Percentiles rank a stretch among this genome's conserved stretches.
Conservation (phyloP, 2,329 filamentous ascomycete genomes). For the Calonectria pauciramosa region DNA sequence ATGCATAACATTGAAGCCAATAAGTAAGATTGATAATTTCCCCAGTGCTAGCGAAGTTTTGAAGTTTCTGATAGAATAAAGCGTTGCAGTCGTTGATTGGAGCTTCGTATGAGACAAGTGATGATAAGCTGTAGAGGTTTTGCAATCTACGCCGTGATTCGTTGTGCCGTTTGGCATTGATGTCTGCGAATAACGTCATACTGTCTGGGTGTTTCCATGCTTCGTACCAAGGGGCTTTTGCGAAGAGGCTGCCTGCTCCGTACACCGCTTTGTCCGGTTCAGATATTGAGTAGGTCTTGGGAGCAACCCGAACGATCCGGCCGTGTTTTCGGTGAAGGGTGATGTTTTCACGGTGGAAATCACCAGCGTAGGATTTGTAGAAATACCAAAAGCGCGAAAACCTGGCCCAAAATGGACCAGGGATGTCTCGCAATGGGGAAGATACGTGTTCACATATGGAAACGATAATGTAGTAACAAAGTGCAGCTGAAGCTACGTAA, state of each 20-base stretch:
- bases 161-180: neutral
- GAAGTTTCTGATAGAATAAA: neutral
- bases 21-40: neutral
- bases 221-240: neutral
- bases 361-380: neutral
- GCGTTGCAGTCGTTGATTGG: neutral
- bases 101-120: neutral
- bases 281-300: neutral
- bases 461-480: neutral
- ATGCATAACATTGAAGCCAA: neutral
- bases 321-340: neutral
- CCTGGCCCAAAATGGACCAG: neutral
- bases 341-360: neutral
- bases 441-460: neutral
- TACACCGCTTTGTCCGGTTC: neutral
- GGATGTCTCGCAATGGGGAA: neutral
- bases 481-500: neutral
- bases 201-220: neutral
- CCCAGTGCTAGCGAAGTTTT: neutral
- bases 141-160: neutral
- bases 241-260: neutral
- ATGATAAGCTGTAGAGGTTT: neutral
- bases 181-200: neutral
- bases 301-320: neutral
- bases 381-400: neutral